Base-by-base conservation (phyloP, 495 filamentous ascomycete genomes). In the Collariella sp. region DNA sequence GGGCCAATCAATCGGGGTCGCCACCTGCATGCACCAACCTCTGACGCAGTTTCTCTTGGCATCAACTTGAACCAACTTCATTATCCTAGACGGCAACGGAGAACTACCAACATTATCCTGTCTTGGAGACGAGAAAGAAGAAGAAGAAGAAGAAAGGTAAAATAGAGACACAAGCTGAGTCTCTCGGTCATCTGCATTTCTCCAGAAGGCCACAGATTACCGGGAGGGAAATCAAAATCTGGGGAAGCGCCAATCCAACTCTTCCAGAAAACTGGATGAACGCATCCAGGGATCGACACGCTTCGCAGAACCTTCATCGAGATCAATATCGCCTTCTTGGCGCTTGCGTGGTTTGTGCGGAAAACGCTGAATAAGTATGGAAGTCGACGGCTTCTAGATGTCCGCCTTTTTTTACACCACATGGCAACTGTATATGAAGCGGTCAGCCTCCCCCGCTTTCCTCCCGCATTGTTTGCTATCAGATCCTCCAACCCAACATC, bases 291-390 rank as follows among this genome's bases (percentile, higher is more conserved):
- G n/a, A n/a, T n/a, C n/a, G n/a, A n/a, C n/a, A 31, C 5, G 9
- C 26, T 9, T 12, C 11, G 35, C 11, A 38, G 11, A 38, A 16
- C 20, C 19, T 31, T 23, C 6, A 18, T n/a, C n/a, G n/a, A n/a
- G n/a, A n/a, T 43, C 41, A 19, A 20, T 5, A n/a, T 42, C 16
- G 13, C 18, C 5, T 31, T 31, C 26, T 31, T 31, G 26, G 26
- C 26, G 26, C 26, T 36, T 67, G 64, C 60, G 64, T 48, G 39
- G 52, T 59, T 67, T 67, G 62, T 64, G 64, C 64, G 64, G 51
- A 57, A 65, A 59, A 10, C 13, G 57, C 49, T 57, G 55, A 61
- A 47, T 59, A 61, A 63, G 59, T 34, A 4, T 9, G 4, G 26
- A 9, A 31, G 5, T 31, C 26, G 26, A 31, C 13, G 2, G 26